Percentiles rank a stretch among this genome's conserved stretches.
Evolutionary conservation across 2,329 filamentous ascomycete species (phyloP).

Genomic region (Thermoascus crustaceus): DNA sequence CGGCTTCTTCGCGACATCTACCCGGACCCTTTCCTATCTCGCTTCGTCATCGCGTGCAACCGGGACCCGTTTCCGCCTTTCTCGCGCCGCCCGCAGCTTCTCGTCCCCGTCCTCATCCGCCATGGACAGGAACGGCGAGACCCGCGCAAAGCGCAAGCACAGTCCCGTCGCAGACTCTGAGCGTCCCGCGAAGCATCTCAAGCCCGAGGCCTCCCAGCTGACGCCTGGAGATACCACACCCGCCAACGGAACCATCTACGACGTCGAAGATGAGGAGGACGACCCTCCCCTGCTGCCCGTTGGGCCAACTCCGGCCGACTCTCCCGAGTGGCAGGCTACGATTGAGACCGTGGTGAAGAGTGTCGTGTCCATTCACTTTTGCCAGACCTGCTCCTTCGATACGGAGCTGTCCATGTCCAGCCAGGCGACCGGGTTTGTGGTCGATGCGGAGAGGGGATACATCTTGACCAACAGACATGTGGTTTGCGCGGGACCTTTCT

Average conservation of each 20-base stretch:
- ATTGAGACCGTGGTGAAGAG: conserved; percentile 91
- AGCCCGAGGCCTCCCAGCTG: conserved; percentile 36
- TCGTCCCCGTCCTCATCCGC: conserved; percentile 9
- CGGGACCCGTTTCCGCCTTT: conserved; percentile 7
- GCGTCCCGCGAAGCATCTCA: conserved; percentile 49
- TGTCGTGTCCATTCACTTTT: conserved; percentile 98
- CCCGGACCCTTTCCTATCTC: conserved; percentile 3
- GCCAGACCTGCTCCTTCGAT: conserved; percentile 94
- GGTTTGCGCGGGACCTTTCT: conserved; percentile 90
- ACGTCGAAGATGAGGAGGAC: conserved; percentile 39
- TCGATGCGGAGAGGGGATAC: conserved; percentile 86
- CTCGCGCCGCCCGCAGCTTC: conserved; percentile 5
- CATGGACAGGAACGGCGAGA: conserved; percentile 45
- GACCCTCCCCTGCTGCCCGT: conserved; percentile 38
- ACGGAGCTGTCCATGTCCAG: conserved; percentile 91
- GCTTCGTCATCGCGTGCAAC: conserved; percentile 4
- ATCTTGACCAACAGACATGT: conserved; percentile 88
- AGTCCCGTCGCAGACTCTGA: conserved; percentile 43
- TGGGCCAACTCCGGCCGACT: conserved; percentile 50
- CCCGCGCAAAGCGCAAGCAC: conserved; percentile 48
- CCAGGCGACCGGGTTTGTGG: conserved; percentile 95
- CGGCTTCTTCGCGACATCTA: background rate
- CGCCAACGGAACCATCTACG: conserved; percentile 37
- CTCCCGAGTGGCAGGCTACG: conserved; percentile 87
- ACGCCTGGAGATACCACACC: conserved; percentile 35